These are phyloP conservation scores for Neopestalotiopsis sp. DNA, from an alignment of 2,329 filamentous ascomycete genomes.

Conservation along the genomic window DNA sequence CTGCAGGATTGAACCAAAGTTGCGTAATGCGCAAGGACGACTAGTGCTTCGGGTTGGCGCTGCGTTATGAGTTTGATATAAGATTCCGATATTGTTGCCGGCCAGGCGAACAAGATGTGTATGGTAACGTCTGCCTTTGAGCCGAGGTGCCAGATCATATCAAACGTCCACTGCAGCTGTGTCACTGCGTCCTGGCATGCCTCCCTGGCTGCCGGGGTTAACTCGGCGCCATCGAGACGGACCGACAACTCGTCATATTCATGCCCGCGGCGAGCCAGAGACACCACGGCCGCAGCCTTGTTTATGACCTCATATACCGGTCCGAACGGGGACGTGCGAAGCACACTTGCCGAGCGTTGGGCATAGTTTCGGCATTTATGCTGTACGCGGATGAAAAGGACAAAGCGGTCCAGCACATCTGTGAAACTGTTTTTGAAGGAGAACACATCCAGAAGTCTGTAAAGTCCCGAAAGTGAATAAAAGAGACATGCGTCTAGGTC, in stretches of 20 bases:
- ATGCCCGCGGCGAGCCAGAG: neutral
- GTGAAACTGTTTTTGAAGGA: neutral
- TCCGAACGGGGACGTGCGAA: neutral
- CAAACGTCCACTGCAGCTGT: slow-evolving; percentile 5
- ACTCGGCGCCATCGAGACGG: neutral
- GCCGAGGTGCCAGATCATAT: neutral
- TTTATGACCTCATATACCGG: neutral
- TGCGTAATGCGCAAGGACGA: neutral
- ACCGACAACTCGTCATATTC: neutral
- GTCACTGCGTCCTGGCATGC: neutral
- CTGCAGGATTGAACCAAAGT: neutral
- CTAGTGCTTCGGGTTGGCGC: neutral
- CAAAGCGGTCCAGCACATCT: neutral
- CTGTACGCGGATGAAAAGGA: slow-evolving; percentile 1
- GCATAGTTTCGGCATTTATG: neutral
- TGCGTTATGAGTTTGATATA: neutral
- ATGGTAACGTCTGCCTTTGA: neutral
- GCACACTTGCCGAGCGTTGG: no score
- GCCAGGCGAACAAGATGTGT: slow-evolving; percentile 3
- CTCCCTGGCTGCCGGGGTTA: neutral
- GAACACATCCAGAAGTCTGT: neutral
- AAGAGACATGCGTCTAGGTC: neutral
- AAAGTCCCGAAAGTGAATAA: neutral
- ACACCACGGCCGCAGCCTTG: neutral
- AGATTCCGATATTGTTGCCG: neutral